Evolutionary conservation across 2,329 filamentous ascomycete species (phyloP).

Genomic region (Ophiostoma tasmaniense): DNA sequence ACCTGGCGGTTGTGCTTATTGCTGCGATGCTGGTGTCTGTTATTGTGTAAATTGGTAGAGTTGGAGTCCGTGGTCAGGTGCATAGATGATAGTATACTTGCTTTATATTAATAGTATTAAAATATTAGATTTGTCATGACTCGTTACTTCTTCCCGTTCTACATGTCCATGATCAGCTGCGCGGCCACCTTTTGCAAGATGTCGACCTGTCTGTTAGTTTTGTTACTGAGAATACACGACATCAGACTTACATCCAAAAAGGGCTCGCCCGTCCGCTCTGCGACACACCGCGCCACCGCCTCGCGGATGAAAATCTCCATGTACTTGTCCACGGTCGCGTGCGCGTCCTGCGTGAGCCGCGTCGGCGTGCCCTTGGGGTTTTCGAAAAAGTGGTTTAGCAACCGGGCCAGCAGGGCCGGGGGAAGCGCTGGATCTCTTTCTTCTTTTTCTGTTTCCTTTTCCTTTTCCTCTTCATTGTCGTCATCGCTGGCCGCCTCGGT

Average conservation of each 20-base stretch:
- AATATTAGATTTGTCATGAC: background rate
- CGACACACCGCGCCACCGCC: conserved; percentile 69
- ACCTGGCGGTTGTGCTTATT: background rate
- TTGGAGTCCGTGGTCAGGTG: no score
- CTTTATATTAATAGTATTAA: no score
- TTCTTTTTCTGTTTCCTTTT: no score
- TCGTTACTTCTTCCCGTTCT: background rate
- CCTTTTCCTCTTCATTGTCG: background rate
- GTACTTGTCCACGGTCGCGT: conserved; percentile 70
- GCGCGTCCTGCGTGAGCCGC: conserved; percentile 67
- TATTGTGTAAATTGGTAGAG: no score
- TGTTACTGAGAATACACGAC: no score
- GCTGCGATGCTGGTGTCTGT: background rate
- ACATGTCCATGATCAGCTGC: conserved; percentile 81
- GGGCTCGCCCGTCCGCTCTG: conserved; percentile 54
- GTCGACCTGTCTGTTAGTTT: conserved; percentile 51
- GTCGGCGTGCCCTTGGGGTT: conserved; percentile 47
- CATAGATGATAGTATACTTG: no score
- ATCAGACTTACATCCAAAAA: conserved; percentile 56
- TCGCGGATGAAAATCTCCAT: conserved; percentile 87
- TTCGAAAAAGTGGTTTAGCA: conserved; percentile 74
- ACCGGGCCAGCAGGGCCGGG: conserved; percentile 60
- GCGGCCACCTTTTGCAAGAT: conserved; percentile 83
- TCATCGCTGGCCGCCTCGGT: conserved; percentile 1
- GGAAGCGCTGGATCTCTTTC: conserved; percentile 47